A percentile compares a stretch with the other conserved stretches of the same genome.
phyloP scores from a whole-genome alignment of 331 rosid species.

The Pyracantha coccinea region DNA sequence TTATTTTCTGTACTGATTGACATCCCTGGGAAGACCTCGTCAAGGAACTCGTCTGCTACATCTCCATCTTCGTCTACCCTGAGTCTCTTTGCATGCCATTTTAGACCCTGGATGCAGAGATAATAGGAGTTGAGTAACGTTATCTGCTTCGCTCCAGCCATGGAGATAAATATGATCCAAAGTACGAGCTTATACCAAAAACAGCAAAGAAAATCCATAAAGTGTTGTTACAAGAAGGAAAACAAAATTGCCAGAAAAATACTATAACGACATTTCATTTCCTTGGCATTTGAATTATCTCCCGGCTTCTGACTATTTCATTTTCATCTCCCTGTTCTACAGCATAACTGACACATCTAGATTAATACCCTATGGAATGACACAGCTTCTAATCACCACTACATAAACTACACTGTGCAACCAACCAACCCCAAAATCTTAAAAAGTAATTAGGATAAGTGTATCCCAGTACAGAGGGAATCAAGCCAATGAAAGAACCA shows the following conservation, averaged over 20 bases:
- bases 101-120: constrained; percentile 54
- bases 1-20: constrained; percentile 18
- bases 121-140: not conserved
- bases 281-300: not conserved
- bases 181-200: not conserved
- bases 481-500: not conserved
- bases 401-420: not conserved
- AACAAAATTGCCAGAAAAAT: not conserved
- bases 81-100: constrained; percentile 69
- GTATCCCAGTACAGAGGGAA: not conserved
- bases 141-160: not conserved
- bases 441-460: not conserved
- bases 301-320: not conserved
- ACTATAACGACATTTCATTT: not conserved
- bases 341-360: not conserved
- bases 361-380: not conserved
- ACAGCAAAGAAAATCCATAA: not conserved
- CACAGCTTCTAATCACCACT: not conserved
- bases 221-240: not conserved
- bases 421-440: not conserved
- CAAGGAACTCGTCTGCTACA: constrained; percentile 74
- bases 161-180: not conserved
- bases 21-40: constrained; percentile 42
- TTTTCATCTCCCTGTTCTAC: not conserved
- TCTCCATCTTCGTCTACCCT: constrained; percentile 91